Conservation (phyloP, 2,329 filamentous ascomycete genomes). For the Erysiphe pulchra region DNA sequence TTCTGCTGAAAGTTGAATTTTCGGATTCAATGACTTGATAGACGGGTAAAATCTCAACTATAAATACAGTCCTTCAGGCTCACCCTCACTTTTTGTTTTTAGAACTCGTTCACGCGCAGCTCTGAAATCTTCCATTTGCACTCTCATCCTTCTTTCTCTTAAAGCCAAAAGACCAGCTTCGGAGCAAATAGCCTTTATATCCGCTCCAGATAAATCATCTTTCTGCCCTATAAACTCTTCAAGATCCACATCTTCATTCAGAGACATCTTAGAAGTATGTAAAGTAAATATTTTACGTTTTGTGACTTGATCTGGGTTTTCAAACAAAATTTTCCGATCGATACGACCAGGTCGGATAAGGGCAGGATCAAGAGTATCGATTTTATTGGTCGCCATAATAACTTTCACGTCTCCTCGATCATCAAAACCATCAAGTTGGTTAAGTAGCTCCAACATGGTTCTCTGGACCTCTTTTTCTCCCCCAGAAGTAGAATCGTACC, state of each 20-base stretch:
- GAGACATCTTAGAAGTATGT: constrained; percentile 95
- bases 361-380: constrained; percentile 86
- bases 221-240: constrained; percentile 98
- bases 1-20: background rate
- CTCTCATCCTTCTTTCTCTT: constrained; percentile 84
- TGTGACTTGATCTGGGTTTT: constrained; percentile 56
- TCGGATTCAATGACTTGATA: background rate
- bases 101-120: constrained; percentile 79
- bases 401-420: constrained; percentile 98
- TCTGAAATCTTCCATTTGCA: constrained; percentile 97
- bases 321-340: constrained; percentile 78
- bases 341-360: constrained; percentile 94
- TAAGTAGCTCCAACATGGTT: constrained; percentile 94
- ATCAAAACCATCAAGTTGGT: constrained; percentile 96
- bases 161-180: constrained; percentile 88
- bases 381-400: constrained; percentile 99
- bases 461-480: constrained; percentile 94
- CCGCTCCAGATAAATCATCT: constrained; percentile 86
- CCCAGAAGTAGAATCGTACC: constrained; percentile 90
- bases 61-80: constrained; percentile 95
- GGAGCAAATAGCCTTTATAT: constrained; percentile 97
- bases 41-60: constrained; percentile 20
- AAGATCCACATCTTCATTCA: constrained; percentile 88
- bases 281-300: constrained; percentile 95
- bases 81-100: constrained; percentile 95